Conservation (phyloP, 148 eudicot species). For the Tetragonia tetragonoides region DNA sequence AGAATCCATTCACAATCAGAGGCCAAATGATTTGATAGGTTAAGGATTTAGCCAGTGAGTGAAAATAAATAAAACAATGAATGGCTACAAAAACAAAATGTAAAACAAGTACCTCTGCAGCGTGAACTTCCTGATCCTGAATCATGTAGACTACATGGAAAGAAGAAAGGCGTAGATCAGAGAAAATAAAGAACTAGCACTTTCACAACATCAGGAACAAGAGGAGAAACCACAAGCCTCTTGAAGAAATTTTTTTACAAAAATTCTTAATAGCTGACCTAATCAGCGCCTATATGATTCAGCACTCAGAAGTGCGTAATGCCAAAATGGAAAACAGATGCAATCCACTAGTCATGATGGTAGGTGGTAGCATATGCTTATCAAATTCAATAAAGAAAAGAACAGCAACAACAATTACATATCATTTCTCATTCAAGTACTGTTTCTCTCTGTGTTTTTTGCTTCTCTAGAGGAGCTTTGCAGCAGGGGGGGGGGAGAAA, state of each 20-base stretch:
- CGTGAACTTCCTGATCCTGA: conserved; percentile 85
- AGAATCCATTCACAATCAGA: not conserved
- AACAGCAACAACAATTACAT: not conserved
- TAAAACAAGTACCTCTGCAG: conserved; percentile 62
- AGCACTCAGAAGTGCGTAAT: too few species aligned
- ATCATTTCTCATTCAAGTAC: too few species aligned
- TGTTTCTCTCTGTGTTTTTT: not conserved
- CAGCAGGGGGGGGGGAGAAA: too few species aligned
- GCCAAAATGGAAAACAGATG: not conserved
- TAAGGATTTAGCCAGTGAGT: conserved; percentile 2
- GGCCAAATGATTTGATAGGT: not conserved
- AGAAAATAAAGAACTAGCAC: not conserved
- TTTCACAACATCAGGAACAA: not conserved
- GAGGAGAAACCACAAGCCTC: not conserved
- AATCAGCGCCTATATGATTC: too few species aligned
- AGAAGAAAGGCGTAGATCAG: conserved; percentile 2
- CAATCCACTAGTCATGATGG: not conserved
- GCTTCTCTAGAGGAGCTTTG: too few species aligned
- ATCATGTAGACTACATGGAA: conserved; percentile 70
- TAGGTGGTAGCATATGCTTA: not conserved
- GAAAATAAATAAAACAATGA: not conserved
- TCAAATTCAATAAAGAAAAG: not conserved
- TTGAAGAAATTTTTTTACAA: not conserved
- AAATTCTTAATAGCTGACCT: too few species aligned
- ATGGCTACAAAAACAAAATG: not conserved